Evolutionary conservation across 2,329 filamentous ascomycete genomes (phyloP).

Genomic region (Didymella keratinophila): DNA sequence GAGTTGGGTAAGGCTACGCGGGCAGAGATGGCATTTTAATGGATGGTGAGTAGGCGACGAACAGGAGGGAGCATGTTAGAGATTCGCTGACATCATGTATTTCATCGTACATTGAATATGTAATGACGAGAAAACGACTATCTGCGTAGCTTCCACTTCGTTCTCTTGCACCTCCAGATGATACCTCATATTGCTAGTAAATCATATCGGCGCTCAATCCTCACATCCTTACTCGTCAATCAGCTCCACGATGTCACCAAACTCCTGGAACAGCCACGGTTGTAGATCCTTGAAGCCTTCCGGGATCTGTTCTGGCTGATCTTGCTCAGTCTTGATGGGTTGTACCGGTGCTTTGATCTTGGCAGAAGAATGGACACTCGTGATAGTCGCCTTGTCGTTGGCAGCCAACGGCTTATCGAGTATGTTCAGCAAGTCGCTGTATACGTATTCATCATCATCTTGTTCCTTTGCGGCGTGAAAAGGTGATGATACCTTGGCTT

Average conservation of each 20-base stretch:
- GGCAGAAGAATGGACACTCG: not conserved
- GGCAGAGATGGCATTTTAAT: not conserved
- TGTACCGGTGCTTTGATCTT: not conserved
- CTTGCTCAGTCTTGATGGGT: not conserved
- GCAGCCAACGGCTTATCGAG: not conserved
- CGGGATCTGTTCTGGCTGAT: conserved; percentile 18
- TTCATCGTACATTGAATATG: conserved; percentile 1
- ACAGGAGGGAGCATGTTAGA: not conserved
- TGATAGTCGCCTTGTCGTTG: not conserved
- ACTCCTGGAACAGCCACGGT: conserved; percentile 51
- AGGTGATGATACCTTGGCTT: not conserved
- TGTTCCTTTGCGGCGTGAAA: not conserved
- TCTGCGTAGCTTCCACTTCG: not conserved
- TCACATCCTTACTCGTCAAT: conserved; percentile 29
- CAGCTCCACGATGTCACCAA: conserved; percentile 52
- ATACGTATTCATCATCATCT: not conserved
- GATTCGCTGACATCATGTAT: not conserved
- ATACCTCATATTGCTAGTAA: not conserved
- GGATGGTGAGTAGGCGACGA: not conserved
- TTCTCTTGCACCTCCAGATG: not conserved
- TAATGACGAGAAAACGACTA: not conserved
- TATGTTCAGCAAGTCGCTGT: not conserved
- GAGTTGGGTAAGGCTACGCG: not conserved
- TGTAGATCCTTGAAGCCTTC: conserved; percentile 46
- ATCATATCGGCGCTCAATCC: not conserved